These are phyloP conservation scores for Metarhizium guizhouense DNA, from an alignment of 2,329 filamentous ascomycete species.

Conservation along the genomic window DNA sequence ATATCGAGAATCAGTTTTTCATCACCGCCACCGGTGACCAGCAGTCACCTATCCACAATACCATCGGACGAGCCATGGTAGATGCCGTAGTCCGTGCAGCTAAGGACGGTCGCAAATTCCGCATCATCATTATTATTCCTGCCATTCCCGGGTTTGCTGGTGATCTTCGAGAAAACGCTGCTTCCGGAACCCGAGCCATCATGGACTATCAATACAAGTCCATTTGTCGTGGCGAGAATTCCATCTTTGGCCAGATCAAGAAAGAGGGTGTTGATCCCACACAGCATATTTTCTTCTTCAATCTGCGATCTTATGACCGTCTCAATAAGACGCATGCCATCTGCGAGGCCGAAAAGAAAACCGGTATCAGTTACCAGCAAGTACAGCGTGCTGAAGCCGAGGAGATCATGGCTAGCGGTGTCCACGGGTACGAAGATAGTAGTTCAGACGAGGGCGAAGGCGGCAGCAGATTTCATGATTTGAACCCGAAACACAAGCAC, in stretches of 20 bases:
- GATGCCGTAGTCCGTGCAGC: constrained; percentile 76
- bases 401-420: constrained; percentile 70
- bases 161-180: constrained; percentile 74
- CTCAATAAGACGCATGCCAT: constrained; percentile 74
- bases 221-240: constrained; percentile 83
- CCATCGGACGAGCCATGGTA: constrained; percentile 80
- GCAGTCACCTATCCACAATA: constrained; percentile 78
- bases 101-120: constrained; percentile 79
- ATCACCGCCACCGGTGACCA: constrained; percentile 89
- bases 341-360: constrained; percentile 66
- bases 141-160: constrained; percentile 91
- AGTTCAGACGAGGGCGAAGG: constrained; percentile 19
- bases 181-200: constrained; percentile 80
- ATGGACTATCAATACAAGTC: constrained; percentile 99
- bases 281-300: constrained; percentile 87
- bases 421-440: constrained; percentile 48
- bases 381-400: constrained; percentile 83
- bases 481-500: constrained; percentile 20
- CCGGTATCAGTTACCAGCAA: constrained; percentile 76
- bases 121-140: constrained; percentile 83
- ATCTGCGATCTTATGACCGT: constrained; percentile 84
- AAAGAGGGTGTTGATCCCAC: constrained; percentile 67
- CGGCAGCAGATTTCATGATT: constrained; percentile 2
- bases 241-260: constrained; percentile 72
- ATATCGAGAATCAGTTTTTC: constrained; percentile 99